These are phyloP conservation scores for Brassica napus DNA, from an alignment of 345 rosid genomes.

Conservation along the genomic window DNA sequence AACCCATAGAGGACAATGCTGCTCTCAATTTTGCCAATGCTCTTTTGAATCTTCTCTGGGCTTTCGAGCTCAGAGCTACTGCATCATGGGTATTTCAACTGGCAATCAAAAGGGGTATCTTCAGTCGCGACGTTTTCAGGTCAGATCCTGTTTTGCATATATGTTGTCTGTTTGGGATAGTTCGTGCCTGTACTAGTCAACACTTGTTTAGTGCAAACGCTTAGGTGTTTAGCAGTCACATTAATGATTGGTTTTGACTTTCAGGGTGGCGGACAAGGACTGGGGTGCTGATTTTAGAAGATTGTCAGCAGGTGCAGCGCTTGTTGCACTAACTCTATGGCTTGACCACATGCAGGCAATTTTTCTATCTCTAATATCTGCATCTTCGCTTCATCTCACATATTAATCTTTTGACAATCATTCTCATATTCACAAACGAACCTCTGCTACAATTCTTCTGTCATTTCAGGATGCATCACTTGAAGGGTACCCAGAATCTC, in stretches of 20 bases:
- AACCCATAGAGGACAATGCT: conserved; percentile 71
- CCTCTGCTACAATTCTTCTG: conserved; percentile 12
- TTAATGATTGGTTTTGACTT: conserved; percentile 26
- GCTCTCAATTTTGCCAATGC: conserved; percentile 90
- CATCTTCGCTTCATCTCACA: not conserved
- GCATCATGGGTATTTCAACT: conserved; percentile 89
- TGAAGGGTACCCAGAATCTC: conserved; percentile 84
- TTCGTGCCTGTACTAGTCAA: not conserved
- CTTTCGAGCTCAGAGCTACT: conserved; percentile 86
- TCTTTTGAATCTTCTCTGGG: conserved; percentile 85
- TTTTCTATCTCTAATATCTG: conserved; percentile 9
- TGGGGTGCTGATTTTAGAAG: conserved; percentile 98
- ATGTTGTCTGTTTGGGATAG: not conserved
- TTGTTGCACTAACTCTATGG: conserved; percentile 92
- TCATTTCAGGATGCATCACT: conserved; percentile 81
- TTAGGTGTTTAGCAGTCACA: conserved; percentile 6
- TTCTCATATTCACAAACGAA: conserved; percentile 10
- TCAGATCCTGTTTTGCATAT: conserved; percentile 29
- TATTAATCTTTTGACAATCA: conserved; percentile 4
- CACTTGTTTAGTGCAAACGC: conserved; percentile 3
- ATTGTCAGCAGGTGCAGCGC: conserved; percentile 94
- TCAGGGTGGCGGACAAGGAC: conserved; percentile 89
- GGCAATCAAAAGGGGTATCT: conserved; percentile 77
- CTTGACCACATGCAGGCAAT: conserved; percentile 95
- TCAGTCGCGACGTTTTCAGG: conserved; percentile 77